Evolutionary conservation across 805 yeast species (phyloP), one percentile per base, ranked within the genome.

Genomic region (Candida cerambycidarum): DNA sequence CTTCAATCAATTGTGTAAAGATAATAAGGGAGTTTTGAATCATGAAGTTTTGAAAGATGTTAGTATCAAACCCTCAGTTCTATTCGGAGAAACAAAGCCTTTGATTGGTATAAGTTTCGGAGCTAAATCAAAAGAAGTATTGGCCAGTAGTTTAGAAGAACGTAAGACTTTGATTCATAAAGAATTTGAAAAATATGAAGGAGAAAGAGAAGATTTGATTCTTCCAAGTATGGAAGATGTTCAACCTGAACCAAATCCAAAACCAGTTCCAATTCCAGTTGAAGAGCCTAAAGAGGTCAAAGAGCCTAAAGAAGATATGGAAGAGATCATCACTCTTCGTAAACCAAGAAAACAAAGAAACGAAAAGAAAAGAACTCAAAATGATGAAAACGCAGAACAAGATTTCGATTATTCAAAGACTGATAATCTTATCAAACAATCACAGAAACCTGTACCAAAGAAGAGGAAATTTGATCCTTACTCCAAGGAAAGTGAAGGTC

Each of bases 391-490:
- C 12, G 43, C 39, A 6, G 55, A 45, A 11, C 61, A 63, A 10
- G 58, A 60, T 5, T 54, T 79, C 36, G 81, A 80, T 52, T 79
- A 77, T 47, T 51, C 59, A 0, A 67, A 58, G 25, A 69, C 73
- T 12, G 69, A 70, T 23, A 75, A 69, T 43, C 62, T 78, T 11
- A 56, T 78, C 33, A 23, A 25, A 45, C 55, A 55, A 18, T 5
- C 23, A 2, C 21, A 34, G 8, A 15, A 9, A 3, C 46, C 46
- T 19, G 37, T 30, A 25, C 43, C 23, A 32, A 43, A 53, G 10
- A 52, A 47, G 38, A 47, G 51, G 13, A 73, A 73, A 56, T 83
- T 78, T 48, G 83, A 83, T 61, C 89, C 89, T 3, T 83, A 80
- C 49, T 58, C 72, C 5, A 69, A 66, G 34, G 66, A 62, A 5